phyloP scores from a whole-genome alignment of 331 rosid genomes.

The Ulmus americana region DNA sequence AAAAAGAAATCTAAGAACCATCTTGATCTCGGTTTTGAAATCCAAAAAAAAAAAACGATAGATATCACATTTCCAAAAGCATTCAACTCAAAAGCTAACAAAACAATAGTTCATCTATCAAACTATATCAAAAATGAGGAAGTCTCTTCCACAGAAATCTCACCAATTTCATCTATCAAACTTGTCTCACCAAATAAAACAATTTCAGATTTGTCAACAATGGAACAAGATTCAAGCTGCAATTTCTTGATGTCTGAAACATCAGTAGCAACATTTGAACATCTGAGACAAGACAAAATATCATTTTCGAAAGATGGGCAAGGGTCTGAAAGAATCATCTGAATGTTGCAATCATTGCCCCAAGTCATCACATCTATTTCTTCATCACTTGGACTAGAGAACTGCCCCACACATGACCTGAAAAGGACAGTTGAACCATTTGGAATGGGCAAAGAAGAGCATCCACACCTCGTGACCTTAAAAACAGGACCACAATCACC shows the following conservation, averaged over 20 bases:
- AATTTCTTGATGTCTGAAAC: constrained; percentile 23
- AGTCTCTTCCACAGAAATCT: constrained; percentile 62
- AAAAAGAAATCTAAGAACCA: too few relatives aligned
- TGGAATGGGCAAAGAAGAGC: constrained; percentile 61
- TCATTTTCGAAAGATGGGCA: constrained; percentile 62
- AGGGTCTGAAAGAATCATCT: constrained; percentile 61
- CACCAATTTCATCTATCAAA: constrained; percentile 68
- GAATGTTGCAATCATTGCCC: constrained; percentile 47
- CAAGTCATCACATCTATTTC: constrained; percentile 32
- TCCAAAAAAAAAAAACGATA: too few relatives aligned
- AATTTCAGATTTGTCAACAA: constrained; percentile 28
- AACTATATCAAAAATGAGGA: constrained; percentile 52
- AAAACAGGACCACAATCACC: constrained; percentile 88
- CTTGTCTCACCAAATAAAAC: constrained; percentile 24
- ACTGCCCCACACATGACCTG: constrained; percentile 32
- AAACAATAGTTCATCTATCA: too few relatives aligned
- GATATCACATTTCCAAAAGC: too few relatives aligned
- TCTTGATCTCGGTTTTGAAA: too few relatives aligned
- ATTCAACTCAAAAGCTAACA: too few relatives aligned
- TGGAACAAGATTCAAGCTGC: constrained; percentile 28
- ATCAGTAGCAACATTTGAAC: constrained; percentile 32
- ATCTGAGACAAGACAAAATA: constrained; percentile 52
- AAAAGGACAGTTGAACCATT: constrained; percentile 55
- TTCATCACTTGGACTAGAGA: constrained; percentile 37
- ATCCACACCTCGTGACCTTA: constrained; percentile 65